Evolutionary conservation across 495 filamentous ascomycete species (phyloP).

Genomic region (Haplographium delicatum): DNA sequence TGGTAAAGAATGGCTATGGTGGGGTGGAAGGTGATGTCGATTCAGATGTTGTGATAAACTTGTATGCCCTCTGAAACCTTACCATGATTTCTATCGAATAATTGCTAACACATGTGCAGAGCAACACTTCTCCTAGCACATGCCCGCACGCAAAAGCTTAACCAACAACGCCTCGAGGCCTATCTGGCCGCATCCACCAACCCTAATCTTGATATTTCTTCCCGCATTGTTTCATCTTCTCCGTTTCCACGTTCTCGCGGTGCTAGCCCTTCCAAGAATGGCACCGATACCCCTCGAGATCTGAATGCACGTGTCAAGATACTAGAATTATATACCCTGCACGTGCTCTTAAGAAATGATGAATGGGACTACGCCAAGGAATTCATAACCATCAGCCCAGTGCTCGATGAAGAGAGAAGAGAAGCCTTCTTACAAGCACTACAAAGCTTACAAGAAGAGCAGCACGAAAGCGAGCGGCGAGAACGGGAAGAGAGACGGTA

Average conservation of each 20-base stretch:
- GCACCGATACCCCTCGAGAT: conserved; percentile 73
- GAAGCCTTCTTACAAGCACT: conserved; percentile 75
- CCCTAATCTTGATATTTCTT: conserved; percentile 61
- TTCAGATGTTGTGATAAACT: conserved; percentile 86
- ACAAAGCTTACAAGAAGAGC: conserved; percentile 69
- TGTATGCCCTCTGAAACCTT: conserved; percentile 51
- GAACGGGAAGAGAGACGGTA: conserved; percentile 59
- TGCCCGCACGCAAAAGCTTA: conserved; percentile 72
- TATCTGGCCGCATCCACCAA: conserved; percentile 76
- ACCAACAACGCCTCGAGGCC: conserved; percentile 82
- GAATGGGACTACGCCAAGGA: conserved; percentile 94
- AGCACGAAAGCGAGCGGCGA: conserved; percentile 55
- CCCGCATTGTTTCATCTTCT: conserved; percentile 41
- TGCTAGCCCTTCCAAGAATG: conserved; percentile 37
- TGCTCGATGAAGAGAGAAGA: conserved; percentile 87
- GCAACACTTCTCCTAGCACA: conserved; percentile 85
- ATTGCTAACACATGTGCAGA: conserved; percentile 31
- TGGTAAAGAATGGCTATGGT: conserved; percentile 78
- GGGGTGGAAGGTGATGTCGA: conserved; percentile 87
- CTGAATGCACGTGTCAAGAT: conserved; percentile 74
- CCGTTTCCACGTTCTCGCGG: conserved; percentile 17
- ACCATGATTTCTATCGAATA: conserved; percentile 2
- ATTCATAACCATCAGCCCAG: conserved; percentile 77
- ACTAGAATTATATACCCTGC: conserved; percentile 88
- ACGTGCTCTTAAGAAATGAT: conserved; percentile 82